phyloP scores from a whole-genome alignment of 441 rosid genomes.

The Eutrema salsugineum region DNA sequence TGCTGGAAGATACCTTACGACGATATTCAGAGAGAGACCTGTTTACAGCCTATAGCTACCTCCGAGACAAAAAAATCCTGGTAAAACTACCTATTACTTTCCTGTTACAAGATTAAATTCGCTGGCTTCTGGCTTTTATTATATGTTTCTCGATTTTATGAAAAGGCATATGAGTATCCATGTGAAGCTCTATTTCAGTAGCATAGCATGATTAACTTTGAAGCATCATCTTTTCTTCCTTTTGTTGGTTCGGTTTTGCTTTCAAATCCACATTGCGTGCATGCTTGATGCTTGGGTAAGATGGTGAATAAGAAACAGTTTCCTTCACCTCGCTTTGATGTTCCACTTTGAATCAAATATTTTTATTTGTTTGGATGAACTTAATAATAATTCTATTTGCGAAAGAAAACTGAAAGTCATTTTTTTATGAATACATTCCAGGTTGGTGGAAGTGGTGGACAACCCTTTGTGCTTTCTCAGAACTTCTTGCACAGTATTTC shows the following conservation, averaged over 20 bases:
- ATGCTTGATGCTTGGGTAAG: constrained; percentile 10
- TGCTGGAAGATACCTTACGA: constrained; percentile 73
- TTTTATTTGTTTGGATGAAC: neutral
- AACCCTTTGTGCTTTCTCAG: constrained; percentile 79
- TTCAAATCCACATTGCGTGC: neutral
- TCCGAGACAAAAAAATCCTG: constrained; percentile 84
- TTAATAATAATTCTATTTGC: neutral
- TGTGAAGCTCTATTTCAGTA: constrained; percentile 1
- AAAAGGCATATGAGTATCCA: constrained; percentile 14
- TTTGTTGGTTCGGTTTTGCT: neutral
- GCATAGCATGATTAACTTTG: constrained; percentile 7
- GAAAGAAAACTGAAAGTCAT: constrained; percentile 10
- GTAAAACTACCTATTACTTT: constrained; percentile 42
- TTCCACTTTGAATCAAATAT: constrained; percentile 1
- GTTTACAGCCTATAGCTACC: constrained; percentile 94
- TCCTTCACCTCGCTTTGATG: constrained; percentile 4
- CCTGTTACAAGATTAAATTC: neutral
- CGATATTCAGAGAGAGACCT: constrained; percentile 95
- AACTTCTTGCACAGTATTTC: constrained; percentile 75
- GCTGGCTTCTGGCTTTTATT: constrained; percentile 3
- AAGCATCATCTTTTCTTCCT: neutral
- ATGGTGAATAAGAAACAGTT: constrained; percentile 6
- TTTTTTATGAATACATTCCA: constrained; percentile 36
- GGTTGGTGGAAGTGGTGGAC: constrained; percentile 87
- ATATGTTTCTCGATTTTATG: neutral